Evolutionary conservation across 192 early-diverging fungal species (phyloP).

Genomic region (Funneliformis mosseae): DNA sequence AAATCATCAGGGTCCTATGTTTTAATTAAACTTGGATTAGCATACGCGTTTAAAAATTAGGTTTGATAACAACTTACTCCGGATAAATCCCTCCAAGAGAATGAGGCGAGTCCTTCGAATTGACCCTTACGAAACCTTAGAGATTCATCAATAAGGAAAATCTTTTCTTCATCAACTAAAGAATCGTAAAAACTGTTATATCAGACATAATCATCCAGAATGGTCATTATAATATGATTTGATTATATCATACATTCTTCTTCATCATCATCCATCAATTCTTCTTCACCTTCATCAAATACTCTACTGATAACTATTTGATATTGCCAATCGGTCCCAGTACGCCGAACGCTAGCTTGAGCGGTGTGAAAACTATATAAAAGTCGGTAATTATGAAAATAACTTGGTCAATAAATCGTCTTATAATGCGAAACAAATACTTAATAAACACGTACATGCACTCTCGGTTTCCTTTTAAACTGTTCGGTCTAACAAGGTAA

Average conservation of each 20-base stretch:
- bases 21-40: constrained; percentile 9
- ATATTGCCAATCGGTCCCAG: constrained; percentile 65
- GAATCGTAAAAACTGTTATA: neutral
- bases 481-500: constrained; percentile 57
- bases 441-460: constrained; percentile 47
- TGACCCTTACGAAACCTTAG: constrained; percentile 50
- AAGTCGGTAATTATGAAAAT: neutral
- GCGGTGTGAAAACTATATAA: constrained; percentile 65
- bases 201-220: neutral
- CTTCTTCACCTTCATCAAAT: constrained; percentile 77
- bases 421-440: neutral
- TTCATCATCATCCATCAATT: constrained; percentile 55
- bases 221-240: neutral
- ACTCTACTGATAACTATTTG: constrained; percentile 76
- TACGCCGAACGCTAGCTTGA: constrained; percentile 66
- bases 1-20: constrained; percentile 43
- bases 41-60: constrained; percentile 4
- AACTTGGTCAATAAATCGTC: neutral
- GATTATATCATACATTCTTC: constrained; percentile 35
- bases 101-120: constrained; percentile 39
- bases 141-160: constrained; percentile 67
- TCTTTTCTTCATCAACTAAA: constrained; percentile 55
- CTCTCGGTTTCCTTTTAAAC: constrained; percentile 47
- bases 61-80: constrained; percentile 35
- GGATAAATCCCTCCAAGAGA: constrained; percentile 60